Conservation (phyloP, 2,329 filamentous ascomycete genomes). For the Pseudopithomyces chartarum region DNA sequence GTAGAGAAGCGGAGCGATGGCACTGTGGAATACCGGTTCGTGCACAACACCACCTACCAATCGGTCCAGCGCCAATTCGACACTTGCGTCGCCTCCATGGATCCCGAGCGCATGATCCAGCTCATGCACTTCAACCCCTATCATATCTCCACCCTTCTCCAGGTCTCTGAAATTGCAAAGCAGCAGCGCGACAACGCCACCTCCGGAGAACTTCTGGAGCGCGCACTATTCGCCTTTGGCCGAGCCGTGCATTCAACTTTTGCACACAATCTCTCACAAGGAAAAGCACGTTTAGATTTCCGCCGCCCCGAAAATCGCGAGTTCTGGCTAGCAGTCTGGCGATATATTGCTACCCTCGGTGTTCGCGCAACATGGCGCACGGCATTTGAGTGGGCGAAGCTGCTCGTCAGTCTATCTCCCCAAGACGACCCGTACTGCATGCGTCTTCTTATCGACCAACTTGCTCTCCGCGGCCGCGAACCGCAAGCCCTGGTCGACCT, state of each 20-base stretch:
- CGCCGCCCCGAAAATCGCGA: slow-evolving; percentile 84
- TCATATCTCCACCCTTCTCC: slow-evolving; percentile 90
- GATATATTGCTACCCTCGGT: slow-evolving; percentile 83
- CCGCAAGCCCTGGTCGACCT: slow-evolving; percentile 77
- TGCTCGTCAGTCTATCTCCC: slow-evolving; percentile 76
- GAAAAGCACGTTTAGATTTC: slow-evolving; percentile 82
- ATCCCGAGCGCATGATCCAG: slow-evolving; percentile 80
- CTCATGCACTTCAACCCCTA: slow-evolving; percentile 80
- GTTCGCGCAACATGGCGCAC: slow-evolving; percentile 94
- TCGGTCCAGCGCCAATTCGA: slow-evolving; percentile 78
- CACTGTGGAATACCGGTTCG: slow-evolving; percentile 74
- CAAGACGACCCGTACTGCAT: slow-evolving; percentile 81
- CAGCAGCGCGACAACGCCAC: slow-evolving; percentile 88
- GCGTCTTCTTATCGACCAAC: slow-evolving; percentile 77
- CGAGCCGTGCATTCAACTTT: slow-evolving; percentile 85
- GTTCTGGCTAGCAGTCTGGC: slow-evolving; percentile 86
- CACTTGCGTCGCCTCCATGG: slow-evolving; percentile 77
- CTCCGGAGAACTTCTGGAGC: slow-evolving; percentile 84
- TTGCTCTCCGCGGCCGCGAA: slow-evolving; percentile 81
- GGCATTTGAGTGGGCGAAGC: slow-evolving; percentile 89
- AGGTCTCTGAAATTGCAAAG: slow-evolving; percentile 89
- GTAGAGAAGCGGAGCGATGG: slow-evolving; percentile 62
- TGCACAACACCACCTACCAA: slow-evolving; percentile 76
- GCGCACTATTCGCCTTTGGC: slow-evolving; percentile 92
- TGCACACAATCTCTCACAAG: slow-evolving; percentile 72